phyloP scores from a whole-genome alignment of 2,329 filamentous ascomycete species.

The Lecanicillium sp. region DNA sequence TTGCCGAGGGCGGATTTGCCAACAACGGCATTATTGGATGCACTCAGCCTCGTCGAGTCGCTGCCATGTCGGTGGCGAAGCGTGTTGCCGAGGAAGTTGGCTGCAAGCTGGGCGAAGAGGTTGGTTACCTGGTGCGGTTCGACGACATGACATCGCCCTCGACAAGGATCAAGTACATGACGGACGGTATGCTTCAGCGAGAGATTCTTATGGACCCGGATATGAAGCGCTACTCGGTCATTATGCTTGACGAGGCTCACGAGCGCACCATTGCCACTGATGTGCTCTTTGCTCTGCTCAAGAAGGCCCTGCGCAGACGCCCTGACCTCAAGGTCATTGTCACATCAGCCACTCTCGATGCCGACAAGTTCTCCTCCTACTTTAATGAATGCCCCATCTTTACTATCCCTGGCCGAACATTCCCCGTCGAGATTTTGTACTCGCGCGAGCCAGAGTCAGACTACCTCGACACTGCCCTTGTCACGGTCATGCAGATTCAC shows the following conservation, averaged over 20 bases:
- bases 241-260: constrained; percentile 98
- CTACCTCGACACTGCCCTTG: constrained; percentile 88
- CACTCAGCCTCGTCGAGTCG: constrained; percentile 93
- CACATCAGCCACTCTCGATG: constrained; percentile 91
- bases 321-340: constrained; percentile 92
- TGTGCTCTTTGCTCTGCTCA: constrained; percentile 86
- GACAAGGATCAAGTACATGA: constrained; percentile 99
- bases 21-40: constrained; percentile 88
- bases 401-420: constrained; percentile 90
- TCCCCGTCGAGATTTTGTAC: constrained; percentile 93
- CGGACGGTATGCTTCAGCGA: constrained; percentile 93
- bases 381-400: constrained; percentile 96
- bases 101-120: constrained; percentile 81
- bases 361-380: constrained; percentile 94
- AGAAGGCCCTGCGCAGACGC: constrained; percentile 81
- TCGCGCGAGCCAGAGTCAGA: constrained; percentile 91
- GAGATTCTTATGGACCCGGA: constrained; percentile 91
- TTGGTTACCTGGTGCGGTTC: constrained; percentile 96
- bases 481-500: constrained; percentile 98
- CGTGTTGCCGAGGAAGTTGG: constrained; percentile 95
- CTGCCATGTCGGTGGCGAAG: constrained; percentile 95
- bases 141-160: constrained; percentile 84
- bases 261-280: constrained; percentile 95
- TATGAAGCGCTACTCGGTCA: constrained; percentile 82
- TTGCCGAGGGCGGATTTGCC: constrained; percentile 86